Base-by-base conservation (phyloP, 2,329 filamentous ascomycete genomes). In the Talaromyces sp. region DNA sequence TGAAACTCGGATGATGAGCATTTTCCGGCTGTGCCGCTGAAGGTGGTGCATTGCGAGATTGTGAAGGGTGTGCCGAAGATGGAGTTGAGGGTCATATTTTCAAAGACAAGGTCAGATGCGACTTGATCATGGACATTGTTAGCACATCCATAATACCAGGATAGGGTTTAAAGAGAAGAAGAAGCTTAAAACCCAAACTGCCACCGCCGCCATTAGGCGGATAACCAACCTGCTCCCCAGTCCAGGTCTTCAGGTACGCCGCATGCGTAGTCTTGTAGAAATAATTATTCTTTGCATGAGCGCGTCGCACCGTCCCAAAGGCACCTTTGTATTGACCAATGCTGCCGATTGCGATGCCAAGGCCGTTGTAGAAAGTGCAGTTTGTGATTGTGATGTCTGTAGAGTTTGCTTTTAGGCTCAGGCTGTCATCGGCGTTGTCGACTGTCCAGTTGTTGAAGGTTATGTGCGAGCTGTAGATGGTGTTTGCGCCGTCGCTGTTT, bases 1-100 rank as follows among this genome's bases (percentile, higher is more conserved):
- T 82, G 73, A 66, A 82, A 82, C 38, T 75, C 69, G 1, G 74
- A 77, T 8, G 76, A 78, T 0, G 76, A 77, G 67, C 78, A 80
- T 56, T 80, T 77, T 0, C 38, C 77, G 5, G 68, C 69, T 1
- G 74, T 73, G 2, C 74, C 74, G 5, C 65, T 74, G 65, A 77
- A 80, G 0, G 38, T 43, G 38, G 38, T 43, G 38, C 38, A 43
- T n/a, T 81, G 79, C 0, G 74, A 77, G 27, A 81, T 75, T 1
- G 73, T 65, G 54, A 80, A 73, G 0, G 73, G 70, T 5, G 38
- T 69, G 4, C 72, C 73, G 7, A 74, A 72, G 17, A 77, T 67
- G 15, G 71, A 43, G 17, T 43, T 15, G 38, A 43, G 38, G 38
- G 38, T 43, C 15, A 43, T 43, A 15, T 43, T 43, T 43, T 43